Evolutionary conservation across 148 eudicot genomes (phyloP).

Genomic region (Nepenthes gracilis): DNA sequence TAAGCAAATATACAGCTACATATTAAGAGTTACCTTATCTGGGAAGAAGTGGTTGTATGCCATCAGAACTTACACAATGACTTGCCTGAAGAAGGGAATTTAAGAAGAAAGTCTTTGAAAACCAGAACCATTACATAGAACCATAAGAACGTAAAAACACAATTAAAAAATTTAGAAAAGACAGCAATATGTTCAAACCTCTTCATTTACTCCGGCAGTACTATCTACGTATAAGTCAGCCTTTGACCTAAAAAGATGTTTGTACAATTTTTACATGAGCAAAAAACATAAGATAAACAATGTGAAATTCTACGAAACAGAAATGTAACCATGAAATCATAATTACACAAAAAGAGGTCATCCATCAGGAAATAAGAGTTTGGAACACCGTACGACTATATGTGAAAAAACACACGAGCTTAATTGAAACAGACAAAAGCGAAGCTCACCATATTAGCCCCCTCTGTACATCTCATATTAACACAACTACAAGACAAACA

Average conservation of each 20-base stretch:
- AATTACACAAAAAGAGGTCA: background rate
- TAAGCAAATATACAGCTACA: background rate
- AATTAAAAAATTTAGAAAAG: background rate
- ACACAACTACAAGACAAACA: background rate
- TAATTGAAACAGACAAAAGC: background rate
- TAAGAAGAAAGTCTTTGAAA: background rate
- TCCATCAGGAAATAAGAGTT: no score
- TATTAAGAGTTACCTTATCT: conserved; percentile 29
- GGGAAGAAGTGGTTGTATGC: conserved; percentile 84
- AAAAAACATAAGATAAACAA: background rate
- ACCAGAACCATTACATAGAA: background rate
- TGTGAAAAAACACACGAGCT: no score
- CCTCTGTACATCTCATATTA: background rate
- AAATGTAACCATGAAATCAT: background rate
- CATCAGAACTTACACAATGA: conserved; percentile 65
- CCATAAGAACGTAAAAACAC: background rate
- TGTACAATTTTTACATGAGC: background rate
- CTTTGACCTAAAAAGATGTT: conserved; percentile 32
- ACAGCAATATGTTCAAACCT: conserved; percentile 27
- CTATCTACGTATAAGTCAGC: conserved; percentile 52
- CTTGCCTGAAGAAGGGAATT: conserved; percentile 40
- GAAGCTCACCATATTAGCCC: background rate
- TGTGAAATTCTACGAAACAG: background rate
- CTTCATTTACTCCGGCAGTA: conserved; percentile 90
- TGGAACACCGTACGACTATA: no score